Evolutionary conservation across 495 filamentous ascomycete species (phyloP), one percentile per base, ranked within the genome.

Genomic region (Penicillium antarcticum): DNA sequence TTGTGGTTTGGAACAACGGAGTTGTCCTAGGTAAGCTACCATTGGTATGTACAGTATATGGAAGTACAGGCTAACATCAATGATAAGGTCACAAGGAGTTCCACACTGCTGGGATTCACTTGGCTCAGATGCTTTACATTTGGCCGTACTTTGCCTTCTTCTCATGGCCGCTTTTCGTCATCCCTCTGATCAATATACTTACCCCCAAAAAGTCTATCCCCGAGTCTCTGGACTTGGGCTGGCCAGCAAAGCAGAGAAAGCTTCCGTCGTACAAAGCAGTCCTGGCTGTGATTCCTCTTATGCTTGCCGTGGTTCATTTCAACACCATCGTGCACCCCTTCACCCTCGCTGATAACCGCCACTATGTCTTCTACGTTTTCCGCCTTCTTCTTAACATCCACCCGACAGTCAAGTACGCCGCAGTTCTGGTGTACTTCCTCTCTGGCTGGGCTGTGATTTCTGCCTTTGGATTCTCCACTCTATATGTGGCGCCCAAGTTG

Each of bases 321-420:
- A 97, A 97, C 75, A 97, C 94, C 34, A 84, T 95, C 51, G 82
- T 98, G 45, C 94, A 98, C 65, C 94, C 94, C 1, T 98, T 97
- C 59, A 95, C 92, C 1, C 80, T 97, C 3, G 94, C 94, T 24
- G 94, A 98, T 65, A 98, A 98, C 70, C 78, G 94, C 2, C 95
- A 97, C 65, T 98, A 96, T 72, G 82, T 94, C 48, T 98, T 98
- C 71, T 98, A 98, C 68, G 76, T 94, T 50, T 97, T 98, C 73
- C 87, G 90, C 0, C 80, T 95, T 54, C 85, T 91, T 10, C 83
- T 95, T 45, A 76, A 81, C 3, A 72, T 73, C 18, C 82, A 89
- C 48, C 72, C 79, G 1, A 66, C 70, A 14, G 62, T 87, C 12
- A 84, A 86, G 31, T 95, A 95, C 62, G 63, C 79, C 13, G 83